Evolutionary conservation across 768 basidiomycete species (phyloP).

Genomic region (Tephrocybe rancida): DNA sequence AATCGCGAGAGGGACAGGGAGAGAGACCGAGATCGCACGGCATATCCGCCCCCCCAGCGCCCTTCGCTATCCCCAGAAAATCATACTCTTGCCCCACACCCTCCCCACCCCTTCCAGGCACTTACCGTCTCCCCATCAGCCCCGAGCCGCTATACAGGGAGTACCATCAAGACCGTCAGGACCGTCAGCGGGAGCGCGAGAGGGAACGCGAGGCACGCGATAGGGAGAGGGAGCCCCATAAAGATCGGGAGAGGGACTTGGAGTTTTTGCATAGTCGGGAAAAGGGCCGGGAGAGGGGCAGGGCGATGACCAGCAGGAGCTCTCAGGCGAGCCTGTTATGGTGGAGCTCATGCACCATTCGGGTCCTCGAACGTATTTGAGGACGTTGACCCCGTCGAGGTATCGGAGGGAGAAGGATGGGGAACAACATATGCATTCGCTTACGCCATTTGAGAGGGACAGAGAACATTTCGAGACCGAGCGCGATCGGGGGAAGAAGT

Average conservation of each 20-base stretch:
- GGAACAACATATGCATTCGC: neutral
- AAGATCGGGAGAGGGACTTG: neutral
- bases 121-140: neutral
- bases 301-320: neutral
- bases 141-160: constrained; percentile 1
- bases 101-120: neutral
- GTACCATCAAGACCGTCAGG: neutral
- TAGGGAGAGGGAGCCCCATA: neutral
- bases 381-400: constrained; percentile 3
- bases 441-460: too few relatives aligned
- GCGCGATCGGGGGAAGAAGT: neutral
- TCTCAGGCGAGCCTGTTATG: constrained; percentile 8
- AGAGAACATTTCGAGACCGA: too few relatives aligned
- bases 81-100: neutral
- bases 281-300: neutral
- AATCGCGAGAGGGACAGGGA: too few relatives aligned
- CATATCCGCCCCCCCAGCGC: neutral
- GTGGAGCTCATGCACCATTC: constrained; percentile 4
- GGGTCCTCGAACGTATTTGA: neutral
- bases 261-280: neutral
- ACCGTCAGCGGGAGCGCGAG: neutral
- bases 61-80: neutral
- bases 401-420: neutral
- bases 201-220: neutral
- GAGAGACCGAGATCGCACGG: too few relatives aligned